Base-by-base conservation (phyloP, 164 flowering plant species). In the Kalanchoe fedtschenkoi region DNA sequence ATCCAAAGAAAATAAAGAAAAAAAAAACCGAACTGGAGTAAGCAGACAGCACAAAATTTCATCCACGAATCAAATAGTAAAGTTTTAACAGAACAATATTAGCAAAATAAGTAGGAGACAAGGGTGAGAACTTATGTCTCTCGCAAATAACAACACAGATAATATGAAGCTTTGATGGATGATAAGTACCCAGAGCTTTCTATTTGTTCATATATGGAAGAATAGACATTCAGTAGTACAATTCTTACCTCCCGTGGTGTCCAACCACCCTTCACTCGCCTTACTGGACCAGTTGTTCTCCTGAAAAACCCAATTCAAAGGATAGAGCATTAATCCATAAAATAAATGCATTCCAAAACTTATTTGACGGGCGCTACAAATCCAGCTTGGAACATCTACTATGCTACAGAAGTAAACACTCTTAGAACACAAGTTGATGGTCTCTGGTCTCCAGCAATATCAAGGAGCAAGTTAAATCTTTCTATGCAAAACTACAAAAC, bases 261-360 rank as follows among this genome's bases (percentile, higher is more conserved):
- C 98, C 98, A 92, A 59, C 98, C 96, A 35, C 98, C 98, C 73
- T 92, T 92, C 34, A 96, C 93, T 73, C 95, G 77, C 69, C 98
- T 80, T 60, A 92, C 88, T 42, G 98, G 98, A 33, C 96, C 98
- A 72, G 81, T 83, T 7, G 83, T 80, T 69, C 98, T 84, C 85
- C 98, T 92, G 70, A 56, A 78, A 71, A 41, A 30, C 46, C 11
- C 63, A 46, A 60, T 24, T 46, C 42, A 24, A 62, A 60, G 37
- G 60, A 29, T 29, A 21, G 57, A 39, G 39, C 19, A 29, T 51
- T 26, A 15, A 17, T 11, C 13, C 56, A 51, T 26, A 26, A 24
- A 51, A 22, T 14, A 47, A 47, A 51, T 14, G 11, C 28, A 10
- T 24, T 26, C 15, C 56, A 10, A 11, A 24, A 2, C 26, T 4